Evolutionary conservation across 2,329 filamentous ascomycete genomes (phyloP).

Genomic region (Apiospora phragmitis): DNA sequence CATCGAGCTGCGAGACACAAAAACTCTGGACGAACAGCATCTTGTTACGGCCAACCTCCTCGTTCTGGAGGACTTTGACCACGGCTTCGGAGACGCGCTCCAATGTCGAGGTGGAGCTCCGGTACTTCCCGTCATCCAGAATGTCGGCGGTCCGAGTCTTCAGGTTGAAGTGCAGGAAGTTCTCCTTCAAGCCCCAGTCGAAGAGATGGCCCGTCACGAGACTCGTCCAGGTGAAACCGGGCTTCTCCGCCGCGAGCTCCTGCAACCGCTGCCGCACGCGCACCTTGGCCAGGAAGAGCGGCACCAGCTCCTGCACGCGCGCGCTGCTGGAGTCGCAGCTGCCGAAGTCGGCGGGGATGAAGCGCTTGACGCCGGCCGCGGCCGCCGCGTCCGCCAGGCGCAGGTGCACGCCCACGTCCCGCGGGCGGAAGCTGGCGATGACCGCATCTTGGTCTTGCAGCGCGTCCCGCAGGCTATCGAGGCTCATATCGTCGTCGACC

Average conservation of each 20-base stretch:
- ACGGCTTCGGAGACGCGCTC: slow-evolving; percentile 34
- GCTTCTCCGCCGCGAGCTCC: slow-evolving; percentile 23
- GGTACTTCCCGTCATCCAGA: slow-evolving; percentile 32
- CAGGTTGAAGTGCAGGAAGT: slow-evolving; percentile 38
- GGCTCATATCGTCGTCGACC: slow-evolving; percentile 33
- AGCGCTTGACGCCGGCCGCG: slow-evolving; percentile 35
- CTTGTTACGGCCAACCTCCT: slow-evolving; percentile 32
- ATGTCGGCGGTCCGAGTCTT: slow-evolving; percentile 31
- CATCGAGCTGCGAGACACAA: slow-evolving; percentile 37
- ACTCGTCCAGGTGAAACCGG: slow-evolving; percentile 37
- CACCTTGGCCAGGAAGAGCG: slow-evolving; percentile 37
- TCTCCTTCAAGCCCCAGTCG: slow-evolving; percentile 39
- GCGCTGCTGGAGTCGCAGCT: slow-evolving; percentile 38
- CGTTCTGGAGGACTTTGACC: slow-evolving; percentile 31
- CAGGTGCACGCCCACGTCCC: slow-evolving; percentile 32
- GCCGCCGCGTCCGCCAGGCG: slow-evolving; percentile 38
- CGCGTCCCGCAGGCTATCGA: slow-evolving; percentile 29
- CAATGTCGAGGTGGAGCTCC: slow-evolving; percentile 38
- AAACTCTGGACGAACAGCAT: slow-evolving; percentile 43
- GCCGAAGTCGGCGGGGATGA: slow-evolving; percentile 43
- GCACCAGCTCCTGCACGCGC: slow-evolving; percentile 36
- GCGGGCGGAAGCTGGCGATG: slow-evolving; percentile 35
- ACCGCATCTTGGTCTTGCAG: slow-evolving; percentile 38
- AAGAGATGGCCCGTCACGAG: slow-evolving; percentile 42
- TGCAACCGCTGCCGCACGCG: slow-evolving; percentile 33